Conservation (phyloP, 2,329 filamentous ascomycete genomes). For the Epichloe amarillans region DNA sequence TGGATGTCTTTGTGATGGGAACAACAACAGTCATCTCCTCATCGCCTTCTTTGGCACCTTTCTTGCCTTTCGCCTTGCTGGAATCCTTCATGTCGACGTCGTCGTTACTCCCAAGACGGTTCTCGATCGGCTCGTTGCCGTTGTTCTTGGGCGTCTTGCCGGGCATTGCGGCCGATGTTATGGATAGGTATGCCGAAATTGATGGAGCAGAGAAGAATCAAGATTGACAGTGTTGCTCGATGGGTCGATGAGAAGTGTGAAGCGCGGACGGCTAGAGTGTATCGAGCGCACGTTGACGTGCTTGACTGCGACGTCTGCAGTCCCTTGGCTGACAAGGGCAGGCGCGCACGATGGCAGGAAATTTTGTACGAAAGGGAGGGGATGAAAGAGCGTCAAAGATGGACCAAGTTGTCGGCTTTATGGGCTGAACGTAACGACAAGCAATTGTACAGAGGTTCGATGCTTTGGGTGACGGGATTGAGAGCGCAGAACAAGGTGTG, state of each 20-base stretch:
- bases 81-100: slow-evolving; percentile 62
- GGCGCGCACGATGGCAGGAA: slow-evolving; percentile 2
- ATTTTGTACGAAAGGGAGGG: neutral
- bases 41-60: slow-evolving; percentile 51
- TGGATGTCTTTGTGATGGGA: slow-evolving; percentile 53
- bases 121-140: slow-evolving; percentile 56
- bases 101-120: slow-evolving; percentile 46
- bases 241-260: neutral
- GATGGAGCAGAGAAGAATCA: neutral
- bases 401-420: neutral
- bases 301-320: slow-evolving; percentile 2
- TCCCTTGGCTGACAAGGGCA: slow-evolving; percentile 3
- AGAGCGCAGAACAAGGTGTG: neutral
- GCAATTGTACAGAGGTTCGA: slow-evolving; percentile 2
- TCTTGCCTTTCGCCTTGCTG: slow-evolving; percentile 54
- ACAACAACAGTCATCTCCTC: slow-evolving; percentile 75
- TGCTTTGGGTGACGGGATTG: slow-evolving; percentile 1
- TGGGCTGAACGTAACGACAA: neutral
- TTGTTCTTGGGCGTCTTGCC: slow-evolving; percentile 62
- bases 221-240: neutral
- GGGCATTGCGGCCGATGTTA: slow-evolving; percentile 38
- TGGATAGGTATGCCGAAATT: neutral
- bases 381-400: slow-evolving; percentile 4
- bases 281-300: slow-evolving; percentile 3
- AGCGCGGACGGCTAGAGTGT: neutral